Percentiles rank a stretch among this genome's conserved stretches.
These are phyloP conservation scores for Lactarius indigo DNA, from an alignment of 768 basidiomycete genomes.

Conservation along the genomic window DNA sequence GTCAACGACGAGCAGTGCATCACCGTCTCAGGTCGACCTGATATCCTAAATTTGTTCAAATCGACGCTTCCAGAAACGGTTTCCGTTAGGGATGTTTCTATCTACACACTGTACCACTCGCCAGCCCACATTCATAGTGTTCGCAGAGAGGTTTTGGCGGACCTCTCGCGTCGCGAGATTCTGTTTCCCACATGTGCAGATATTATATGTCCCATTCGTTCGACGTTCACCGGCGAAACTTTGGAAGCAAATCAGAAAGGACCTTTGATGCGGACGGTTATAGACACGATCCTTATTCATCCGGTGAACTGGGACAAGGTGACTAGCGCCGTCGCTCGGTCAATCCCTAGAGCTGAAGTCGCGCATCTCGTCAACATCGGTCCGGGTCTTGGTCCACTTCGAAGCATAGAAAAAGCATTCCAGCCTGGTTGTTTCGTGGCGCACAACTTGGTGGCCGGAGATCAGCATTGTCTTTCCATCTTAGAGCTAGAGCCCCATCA, in stretches of 20 bases:
- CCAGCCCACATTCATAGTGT: slow-evolving; percentile 33
- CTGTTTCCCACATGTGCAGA: slow-evolving; percentile 48
- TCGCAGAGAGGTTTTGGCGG: slow-evolving; percentile 42
- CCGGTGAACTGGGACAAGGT: slow-evolving; percentile 46
- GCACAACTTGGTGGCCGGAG: slow-evolving; percentile 7
- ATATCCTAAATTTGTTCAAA: slow-evolving; percentile 44
- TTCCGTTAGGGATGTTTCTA: slow-evolving; percentile 40
- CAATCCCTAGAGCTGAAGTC: slow-evolving; percentile 26
- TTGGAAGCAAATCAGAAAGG: slow-evolving; percentile 7
- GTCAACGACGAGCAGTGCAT: slow-evolving; percentile 45
- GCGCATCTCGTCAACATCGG: slow-evolving; percentile 49
- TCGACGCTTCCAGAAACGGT: slow-evolving; percentile 35
- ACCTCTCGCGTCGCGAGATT: slow-evolving; percentile 44
- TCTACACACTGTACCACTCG: slow-evolving; percentile 55
- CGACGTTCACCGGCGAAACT: slow-evolving; percentile 17
- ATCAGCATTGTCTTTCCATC: neutral
- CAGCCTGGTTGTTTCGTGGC: slow-evolving; percentile 24
- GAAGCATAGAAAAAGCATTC: slow-evolving; percentile 38
- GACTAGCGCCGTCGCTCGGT: slow-evolving; percentile 27
- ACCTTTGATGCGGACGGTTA: slow-evolving; percentile 17
- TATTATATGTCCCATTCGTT: slow-evolving; percentile 31
- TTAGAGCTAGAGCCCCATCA: slow-evolving; percentile 31
- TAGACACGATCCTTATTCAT: slow-evolving; percentile 25
- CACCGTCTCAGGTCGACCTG: slow-evolving; percentile 58
- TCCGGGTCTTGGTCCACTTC: slow-evolving; percentile 41